phyloP scores from a whole-genome alignment of 1,284 basidiomycete genomes.

The Trichosporon faecale region DNA sequence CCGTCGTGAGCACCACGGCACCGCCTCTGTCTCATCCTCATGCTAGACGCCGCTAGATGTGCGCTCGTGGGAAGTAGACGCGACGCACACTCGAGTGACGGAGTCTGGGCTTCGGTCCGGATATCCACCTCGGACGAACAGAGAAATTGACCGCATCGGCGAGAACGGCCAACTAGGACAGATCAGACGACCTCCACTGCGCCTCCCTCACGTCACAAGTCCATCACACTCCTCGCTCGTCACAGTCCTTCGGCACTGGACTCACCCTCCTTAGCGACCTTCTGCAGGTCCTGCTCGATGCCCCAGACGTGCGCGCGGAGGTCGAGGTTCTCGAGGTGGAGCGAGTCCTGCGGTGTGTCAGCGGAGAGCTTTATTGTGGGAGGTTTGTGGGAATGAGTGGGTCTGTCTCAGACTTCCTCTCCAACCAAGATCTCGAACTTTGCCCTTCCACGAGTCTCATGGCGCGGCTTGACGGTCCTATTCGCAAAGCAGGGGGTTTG shows the following conservation, averaged over 20 bases:
- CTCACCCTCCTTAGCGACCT: constrained; percentile 50
- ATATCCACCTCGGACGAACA: too few relatives aligned
- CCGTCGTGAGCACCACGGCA: not conserved
- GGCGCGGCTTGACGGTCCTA: too few relatives aligned
- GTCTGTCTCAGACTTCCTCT: too few relatives aligned
- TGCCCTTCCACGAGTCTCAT: too few relatives aligned
- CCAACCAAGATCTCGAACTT: too few relatives aligned
- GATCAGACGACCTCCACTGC: not conserved
- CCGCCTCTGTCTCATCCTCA: not conserved
- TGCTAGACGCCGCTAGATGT: too few relatives aligned
- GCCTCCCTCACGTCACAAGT: not conserved
- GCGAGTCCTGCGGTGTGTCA: constrained; percentile 43
- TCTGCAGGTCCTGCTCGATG: constrained; percentile 52
- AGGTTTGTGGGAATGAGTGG: too few relatives aligned
- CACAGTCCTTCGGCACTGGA: not conserved
- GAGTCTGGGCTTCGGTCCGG: too few relatives aligned
- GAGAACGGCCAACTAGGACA: not conserved
- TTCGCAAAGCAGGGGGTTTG: too few relatives aligned
- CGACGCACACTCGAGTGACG: not conserved
- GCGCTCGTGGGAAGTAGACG: not conserved
- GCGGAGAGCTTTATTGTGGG: not conserved
- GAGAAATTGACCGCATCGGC: not conserved
- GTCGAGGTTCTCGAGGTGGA: constrained; percentile 52
- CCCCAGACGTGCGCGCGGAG: constrained; percentile 53
- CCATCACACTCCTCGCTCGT: not conserved